Base-by-base conservation (phyloP, 2,329 filamentous ascomycete genomes). In the Cyphellophora attinorum region DNA sequence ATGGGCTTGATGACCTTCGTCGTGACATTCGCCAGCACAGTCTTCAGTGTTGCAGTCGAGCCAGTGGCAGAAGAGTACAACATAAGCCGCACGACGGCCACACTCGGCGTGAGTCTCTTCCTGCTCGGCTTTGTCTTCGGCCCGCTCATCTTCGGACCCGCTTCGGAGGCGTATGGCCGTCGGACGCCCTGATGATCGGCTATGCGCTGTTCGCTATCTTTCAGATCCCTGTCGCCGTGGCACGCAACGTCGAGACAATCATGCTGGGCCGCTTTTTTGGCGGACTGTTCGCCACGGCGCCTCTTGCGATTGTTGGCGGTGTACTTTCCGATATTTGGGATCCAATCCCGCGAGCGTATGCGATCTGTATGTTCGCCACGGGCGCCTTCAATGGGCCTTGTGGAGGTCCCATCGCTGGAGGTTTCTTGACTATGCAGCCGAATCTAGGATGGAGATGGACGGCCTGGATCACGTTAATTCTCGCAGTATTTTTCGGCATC, bases 401-500 rank as follows among this genome's bases (percentile, higher is more conserved):
- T 2, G 52, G 36, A 15, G 41, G 38, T 19, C 31, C 19, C 11
- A 16, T 37, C 13, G 17, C 16, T 3, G 68, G 68, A 6, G 65
- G 61, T 0, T 72, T 70, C 37, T 60, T 71, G 19, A 63, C 62
- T 0, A n/a, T n/a, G n/a, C 55, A 65, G 27, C 64, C 57, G 5
- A 45, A 62, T 42, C 60, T 74, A 1, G 67, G 68, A 11, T 75
- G 72, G 71, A 57, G 70, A 12, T 75, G 71, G 69, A 74, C 68
- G 0, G 62, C 62, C 6, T 76, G 70, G 58, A 60, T 74, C 15
- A 72, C 68, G 0, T 47, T 68, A 29, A 72, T 76, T 32, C 59
- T 68, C 46, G 55, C 56, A 1, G 52, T 51, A 6, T 46, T 60
- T 4, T 60, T 70, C 40, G 58, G 58, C 2, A 31, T 56, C 3